Evolutionary conservation across 1,284 basidiomycete species (phyloP).

Genomic region (Apiotrichum porosum): DNA sequence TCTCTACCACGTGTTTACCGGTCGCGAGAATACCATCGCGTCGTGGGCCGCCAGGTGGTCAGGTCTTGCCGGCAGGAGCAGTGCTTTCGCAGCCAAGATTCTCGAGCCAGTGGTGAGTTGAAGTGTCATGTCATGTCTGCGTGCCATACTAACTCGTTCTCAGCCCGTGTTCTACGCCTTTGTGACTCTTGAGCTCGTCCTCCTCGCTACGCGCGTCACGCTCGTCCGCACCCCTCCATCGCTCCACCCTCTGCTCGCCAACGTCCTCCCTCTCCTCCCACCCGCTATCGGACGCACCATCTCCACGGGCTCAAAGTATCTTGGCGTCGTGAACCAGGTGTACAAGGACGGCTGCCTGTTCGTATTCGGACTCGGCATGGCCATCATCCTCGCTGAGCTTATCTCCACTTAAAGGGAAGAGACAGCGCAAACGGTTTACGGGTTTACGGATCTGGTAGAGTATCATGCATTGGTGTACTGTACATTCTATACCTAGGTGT

Average conservation of each 20-base stretch:
- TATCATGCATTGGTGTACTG: conserved; percentile 1
- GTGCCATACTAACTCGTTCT: no score
- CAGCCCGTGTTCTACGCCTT: conserved; percentile 51
- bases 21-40: conserved; percentile 1
- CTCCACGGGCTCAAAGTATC: conserved; percentile 38
- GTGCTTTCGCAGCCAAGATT: neutral
- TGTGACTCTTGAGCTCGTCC: conserved; percentile 42
- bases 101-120: conserved; percentile 21
- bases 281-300: conserved; percentile 33
- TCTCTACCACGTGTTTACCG: conserved; percentile 16
- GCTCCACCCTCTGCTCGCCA: conserved; percentile 42
- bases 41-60: conserved; percentile 15
- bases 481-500: neutral
- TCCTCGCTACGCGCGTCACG: conserved; percentile 44
- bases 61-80: conserved; percentile 6
- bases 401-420: conserved; percentile 8
- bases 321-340: conserved; percentile 36
- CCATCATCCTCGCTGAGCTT: conserved; percentile 26
- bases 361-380: conserved; percentile 39
- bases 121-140: no score
- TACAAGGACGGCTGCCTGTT: conserved; percentile 45
- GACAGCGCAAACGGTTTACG: no score
- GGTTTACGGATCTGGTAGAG: neutral
- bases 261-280: conserved; percentile 47
- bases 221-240: conserved; percentile 40